Conservation (phyloP, 2,329 filamentous ascomycete genomes). For the Coniochaeta pulveracea region DNA sequence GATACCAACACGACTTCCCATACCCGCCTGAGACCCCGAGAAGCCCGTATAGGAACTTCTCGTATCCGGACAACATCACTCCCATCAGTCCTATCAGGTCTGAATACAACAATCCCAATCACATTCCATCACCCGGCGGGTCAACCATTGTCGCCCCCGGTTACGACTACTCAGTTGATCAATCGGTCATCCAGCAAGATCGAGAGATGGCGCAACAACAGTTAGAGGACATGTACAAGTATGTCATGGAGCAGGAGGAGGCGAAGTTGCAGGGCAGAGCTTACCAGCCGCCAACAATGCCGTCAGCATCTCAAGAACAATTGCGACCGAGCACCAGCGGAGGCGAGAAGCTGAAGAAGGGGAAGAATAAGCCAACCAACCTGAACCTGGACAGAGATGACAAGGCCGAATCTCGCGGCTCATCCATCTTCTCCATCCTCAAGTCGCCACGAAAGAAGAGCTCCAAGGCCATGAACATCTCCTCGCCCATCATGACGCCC, state of each 20-base stretch:
- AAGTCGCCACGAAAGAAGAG: slow-evolving; percentile 46
- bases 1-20: slow-evolving; percentile 3
- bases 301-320: slow-evolving; percentile 15
- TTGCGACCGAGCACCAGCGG: slow-evolving; percentile 11
- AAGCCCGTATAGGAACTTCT: slow-evolving; percentile 34
- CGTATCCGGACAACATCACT: slow-evolving; percentile 29
- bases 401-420: slow-evolving; percentile 42
- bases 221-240: slow-evolving; percentile 82
- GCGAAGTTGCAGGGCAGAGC: slow-evolving; percentile 46
- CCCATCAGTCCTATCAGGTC: slow-evolving; percentile 23
- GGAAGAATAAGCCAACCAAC: slow-evolving; percentile 34
- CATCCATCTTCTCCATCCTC: slow-evolving; percentile 44
- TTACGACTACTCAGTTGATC: slow-evolving; percentile 64
- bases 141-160: slow-evolving; percentile 39
- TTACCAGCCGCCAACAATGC: slow-evolving; percentile 29
- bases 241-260: slow-evolving; percentile 82
- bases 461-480: slow-evolving; percentile 44
- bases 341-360: slow-evolving; percentile 25
- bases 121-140: slow-evolving; percentile 30
- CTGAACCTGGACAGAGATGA: slow-evolving; percentile 38
- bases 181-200: slow-evolving; percentile 63
- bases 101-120: slow-evolving; percentile 13
- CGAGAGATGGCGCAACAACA: slow-evolving; percentile 66
- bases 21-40: slow-evolving; percentile 19
- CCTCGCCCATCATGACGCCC: slow-evolving; percentile 54